Base-by-base conservation (phyloP, 345 rosid genomes). In the Gynandropsis gynandra region DNA sequence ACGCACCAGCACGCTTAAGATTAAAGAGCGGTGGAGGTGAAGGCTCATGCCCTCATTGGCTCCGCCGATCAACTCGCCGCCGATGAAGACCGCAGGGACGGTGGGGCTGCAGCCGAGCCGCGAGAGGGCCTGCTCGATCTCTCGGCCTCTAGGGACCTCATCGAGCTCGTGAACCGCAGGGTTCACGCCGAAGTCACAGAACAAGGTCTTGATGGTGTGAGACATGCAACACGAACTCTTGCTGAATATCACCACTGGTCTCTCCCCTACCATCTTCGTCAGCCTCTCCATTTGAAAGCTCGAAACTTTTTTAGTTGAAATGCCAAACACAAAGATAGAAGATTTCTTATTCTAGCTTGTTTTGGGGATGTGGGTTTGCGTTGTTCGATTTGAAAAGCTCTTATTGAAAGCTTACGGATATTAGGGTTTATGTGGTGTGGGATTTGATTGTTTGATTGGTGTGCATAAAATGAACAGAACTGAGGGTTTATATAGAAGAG, bases 221-320 rank as follows among this genome's bases (percentile, higher is more conserved):
- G 80, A 79, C 94, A 89, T 81, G 70, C 77, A 73, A 59, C 97
- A 89, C 0, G 74, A 58, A 48, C 82, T 89, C 72, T 64, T 73
- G 75, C 95, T 85, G 75, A 85, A 89, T 49, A 89, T 78, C 76
- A 83, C 95, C 52, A 89, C 93, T 1, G 97, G 79, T 69, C 78
- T 89, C 72, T 81, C 87, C 5, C 82, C 44, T 52, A 75, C 88
- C 78, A 89, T 47, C 42, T 60, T 69, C 4, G 68, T 67, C 41
- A 85, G 71, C 17, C 62, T 81, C 16, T 89, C 97, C 97, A 89
- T 74, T 24, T 2, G 5, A 24, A 5, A 24, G 5, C 29, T 24
- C 29, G 29, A 24, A 24, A 37, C n/a, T 10, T 3, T 4, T 10
- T 37, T 37, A 3, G 41, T 37, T 37, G n/a, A 13, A 37, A 37